Evolutionary conservation across 192 early-diverging fungal species (phyloP).

Genomic region (Allomyces arbusculus): DNA sequence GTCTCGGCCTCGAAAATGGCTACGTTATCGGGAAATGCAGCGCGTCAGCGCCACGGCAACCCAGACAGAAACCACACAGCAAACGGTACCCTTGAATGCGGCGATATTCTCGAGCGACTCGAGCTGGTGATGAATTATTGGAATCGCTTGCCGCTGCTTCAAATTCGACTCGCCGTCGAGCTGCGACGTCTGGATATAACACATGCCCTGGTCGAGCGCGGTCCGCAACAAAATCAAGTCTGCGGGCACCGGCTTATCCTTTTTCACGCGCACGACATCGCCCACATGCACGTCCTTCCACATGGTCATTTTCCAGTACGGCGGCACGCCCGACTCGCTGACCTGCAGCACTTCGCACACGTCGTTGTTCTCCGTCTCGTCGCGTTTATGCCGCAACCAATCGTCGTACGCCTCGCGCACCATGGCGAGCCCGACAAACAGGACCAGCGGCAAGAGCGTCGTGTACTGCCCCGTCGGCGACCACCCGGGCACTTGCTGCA

Average conservation of each 20-base stretch:
- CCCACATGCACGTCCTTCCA: conserved; percentile 55
- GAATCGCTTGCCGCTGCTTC: conserved; percentile 57
- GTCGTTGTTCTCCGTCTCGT: conserved; percentile 38
- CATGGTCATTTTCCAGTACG: conserved; percentile 14
- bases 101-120: conserved; percentile 22
- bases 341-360: conserved; percentile 28
- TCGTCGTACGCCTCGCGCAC: conserved; percentile 61
- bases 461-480: conserved; percentile 61
- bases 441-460: conserved; percentile 46
- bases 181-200: conserved; percentile 69
- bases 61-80: too few species aligned
- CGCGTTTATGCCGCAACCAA: conserved; percentile 39
- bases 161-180: conserved; percentile 80
- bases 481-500: conserved; percentile 43
- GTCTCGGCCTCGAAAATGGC: conserved; percentile 36
- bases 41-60: too few species aligned
- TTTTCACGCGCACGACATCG: conserved; percentile 50
- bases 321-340: conserved; percentile 9
- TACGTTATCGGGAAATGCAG: too few species aligned
- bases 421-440: conserved; percentile 59
- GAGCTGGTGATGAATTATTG: conserved; percentile 28
- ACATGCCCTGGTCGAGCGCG: conserved; percentile 46
- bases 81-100: conserved; percentile 22
- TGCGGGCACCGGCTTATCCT: conserved; percentile 63
- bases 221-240: conserved; percentile 55